Percentiles rank a stretch among this genome's conserved stretches.
These are phyloP conservation scores for Amanita rubescens DNA, from an alignment of 768 basidiomycete genomes.

Conservation along the genomic window DNA sequence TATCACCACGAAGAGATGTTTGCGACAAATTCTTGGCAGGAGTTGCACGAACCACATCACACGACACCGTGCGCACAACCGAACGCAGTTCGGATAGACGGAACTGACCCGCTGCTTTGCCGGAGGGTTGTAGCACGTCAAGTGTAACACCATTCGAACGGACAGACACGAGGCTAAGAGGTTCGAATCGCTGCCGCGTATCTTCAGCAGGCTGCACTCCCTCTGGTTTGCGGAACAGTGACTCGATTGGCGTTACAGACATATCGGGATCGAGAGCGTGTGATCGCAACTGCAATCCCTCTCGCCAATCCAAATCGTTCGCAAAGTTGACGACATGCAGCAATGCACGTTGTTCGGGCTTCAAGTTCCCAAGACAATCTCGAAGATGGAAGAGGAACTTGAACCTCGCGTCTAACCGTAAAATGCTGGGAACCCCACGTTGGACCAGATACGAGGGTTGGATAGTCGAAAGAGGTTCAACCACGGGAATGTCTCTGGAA, in stretches of 20 bases:
- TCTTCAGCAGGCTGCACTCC: neutral
- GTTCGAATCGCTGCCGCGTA: neutral
- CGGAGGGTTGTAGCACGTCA: neutral
- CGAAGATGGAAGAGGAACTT: constrained; percentile 77
- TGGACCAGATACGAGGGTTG: constrained; percentile 83
- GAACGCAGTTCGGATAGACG: constrained; percentile 23
- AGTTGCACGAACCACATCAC: constrained; percentile 9
- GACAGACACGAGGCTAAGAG: neutral
- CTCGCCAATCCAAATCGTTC: neutral
- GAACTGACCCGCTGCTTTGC: constrained; percentile 28
- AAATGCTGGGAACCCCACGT: constrained; percentile 54
- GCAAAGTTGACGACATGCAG: neutral
- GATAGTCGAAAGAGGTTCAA: constrained; percentile 76
- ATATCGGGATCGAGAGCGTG: constrained; percentile 6
- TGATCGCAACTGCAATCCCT: neutral
- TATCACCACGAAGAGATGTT: constrained; percentile 33
- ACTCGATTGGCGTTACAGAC: neutral
- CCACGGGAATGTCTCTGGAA: constrained; percentile 41
- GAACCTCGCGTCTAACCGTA: constrained; percentile 67
- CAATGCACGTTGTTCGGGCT: constrained; percentile 3
- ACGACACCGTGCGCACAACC: constrained; percentile 15
- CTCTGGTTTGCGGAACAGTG: neutral
- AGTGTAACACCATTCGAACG: neutral
- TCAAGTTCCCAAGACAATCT: constrained; percentile 45
- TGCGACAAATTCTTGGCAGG: constrained; percentile 31